Base-by-base conservation (phyloP, 331 rosid species). In the Malus hybrid region DNA sequence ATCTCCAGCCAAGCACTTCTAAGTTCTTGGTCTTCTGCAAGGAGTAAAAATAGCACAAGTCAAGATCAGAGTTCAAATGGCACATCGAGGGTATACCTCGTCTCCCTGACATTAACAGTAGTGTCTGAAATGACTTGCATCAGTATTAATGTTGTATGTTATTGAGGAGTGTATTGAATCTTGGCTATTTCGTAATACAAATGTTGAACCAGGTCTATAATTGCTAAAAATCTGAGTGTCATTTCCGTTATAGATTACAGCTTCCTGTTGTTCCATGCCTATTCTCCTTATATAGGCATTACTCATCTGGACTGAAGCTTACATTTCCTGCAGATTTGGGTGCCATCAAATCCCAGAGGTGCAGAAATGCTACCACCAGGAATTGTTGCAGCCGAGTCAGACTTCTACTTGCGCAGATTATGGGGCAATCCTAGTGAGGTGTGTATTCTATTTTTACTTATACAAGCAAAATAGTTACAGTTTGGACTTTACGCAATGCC, bases 391-490 rank as follows among this genome's bases (percentile, higher is more conserved):
- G 93, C 93, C 36, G 83, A 87, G 12, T 91, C 98, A 1, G 98
- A 93, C 80, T 82, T 83, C 55, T 88, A 84, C 80, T 82, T 83
- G 70, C 90, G 87, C 76, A 90, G 94, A 84, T 86, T 93, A 73
- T 93, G 97, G 97, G 98, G 98, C 42, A 66, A 84, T 68, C 98
- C 97, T 20, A 82, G 58, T 67, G 98, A 93, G 97, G 98, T 93
- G 50, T 69, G 86, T 71, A 71, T 84, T 72, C 73, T 70, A 44
- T 29, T 15, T 32, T 50, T 52, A 34, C 75, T 30, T 66, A 29
- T 63, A 62, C 36, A 71, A 34, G 13, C 57, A 20, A 12, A 18
- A 16, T 14, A 16, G 69, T 79, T 63, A 52, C 57, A 53, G 57
- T 34, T 77, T 67, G 63, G 30, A 50, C 76, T 66, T 44, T 60